Evolutionary conservation across 495 filamentous ascomycete species (phyloP).

Genomic region (Pseudoneurospora amorphoporcata): DNA sequence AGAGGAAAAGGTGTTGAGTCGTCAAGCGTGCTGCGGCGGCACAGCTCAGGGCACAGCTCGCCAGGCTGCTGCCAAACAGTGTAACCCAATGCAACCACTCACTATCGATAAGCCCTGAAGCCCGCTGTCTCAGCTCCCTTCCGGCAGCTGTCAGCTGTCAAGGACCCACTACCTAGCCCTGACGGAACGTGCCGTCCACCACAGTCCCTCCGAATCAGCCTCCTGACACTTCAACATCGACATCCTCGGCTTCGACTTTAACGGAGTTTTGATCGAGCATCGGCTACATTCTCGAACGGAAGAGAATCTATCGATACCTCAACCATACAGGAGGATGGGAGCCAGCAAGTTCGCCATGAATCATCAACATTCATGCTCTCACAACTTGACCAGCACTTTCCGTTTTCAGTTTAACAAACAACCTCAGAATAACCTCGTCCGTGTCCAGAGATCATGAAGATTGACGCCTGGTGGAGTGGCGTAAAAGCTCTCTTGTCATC

Average conservation of each 20-base stretch:
- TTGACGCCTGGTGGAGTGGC: neutral
- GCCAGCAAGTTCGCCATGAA: neutral
- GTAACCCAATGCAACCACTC: neutral
- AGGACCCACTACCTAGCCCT: neutral
- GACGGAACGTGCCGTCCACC: neutral
- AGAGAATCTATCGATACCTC: neutral
- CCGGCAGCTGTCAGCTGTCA: neutral
- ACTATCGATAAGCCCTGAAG: neutral
- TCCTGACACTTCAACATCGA: neutral
- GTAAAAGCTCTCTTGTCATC: neutral
- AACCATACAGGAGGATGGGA: neutral
- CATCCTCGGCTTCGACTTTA: neutral
- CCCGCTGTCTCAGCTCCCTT: neutral
- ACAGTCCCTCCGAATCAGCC: neutral
- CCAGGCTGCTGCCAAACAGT: neutral
- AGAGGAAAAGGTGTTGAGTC: neutral
- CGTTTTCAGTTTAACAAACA: neutral
- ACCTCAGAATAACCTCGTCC: neutral
- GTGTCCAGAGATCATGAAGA: neutral
- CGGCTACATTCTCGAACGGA: neutral
- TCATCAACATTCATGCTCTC: neutral
- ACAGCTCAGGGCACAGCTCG: neutral
- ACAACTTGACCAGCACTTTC: neutral
- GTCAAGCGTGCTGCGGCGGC: neutral
- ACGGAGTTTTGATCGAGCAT: neutral